Base-by-base conservation (phyloP, 2,329 filamentous ascomycete species). In the Diaporthe aspalathi region DNA sequence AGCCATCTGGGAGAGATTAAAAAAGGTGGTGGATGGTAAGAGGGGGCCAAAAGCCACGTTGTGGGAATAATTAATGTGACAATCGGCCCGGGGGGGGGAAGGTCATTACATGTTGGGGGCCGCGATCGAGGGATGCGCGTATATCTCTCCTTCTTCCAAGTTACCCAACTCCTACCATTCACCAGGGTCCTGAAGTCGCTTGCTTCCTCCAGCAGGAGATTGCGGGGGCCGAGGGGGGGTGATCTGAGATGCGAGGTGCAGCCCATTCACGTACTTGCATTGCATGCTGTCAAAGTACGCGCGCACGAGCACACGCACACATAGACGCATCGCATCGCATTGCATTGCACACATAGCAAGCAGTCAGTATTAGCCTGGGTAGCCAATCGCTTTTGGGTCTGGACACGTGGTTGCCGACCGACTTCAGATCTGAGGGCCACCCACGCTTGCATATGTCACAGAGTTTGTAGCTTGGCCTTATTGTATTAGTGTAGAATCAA, bases 41-140 rank as follows among this genome's bases (percentile, higher is more conserved):
- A 35, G 60, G 60, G 60, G 60, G 60, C 60, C 60, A 65, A 65
- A 65, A 65, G 60, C 60, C 60, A 65, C 60, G 60, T 65, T 65
- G 60, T 65, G 60, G 45, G 45, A 65, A 65, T 65, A 38, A 38
- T 7, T 38, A 12, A 38, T 12, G 24, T 38, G 29, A 65, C 60
- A 65, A 63, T n/a, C n/a, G n/a, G n/a, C n/a, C n/a, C n/a, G n/a
- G 60, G 45, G 49, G 12, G 35, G 35, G 35, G 35, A 38, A 5
- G 12, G 2, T 9, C 32, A 35, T 35, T 35, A n/a, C 29, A 49
- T 22, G 14, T 50, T 49, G 60, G 60, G 60, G 60, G 60, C 43
- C 60, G 9, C 17, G 29, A n/a, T 38, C 17, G 43, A 38, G 45
- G 29, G n/a, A 8, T 12, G n/a, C 38, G 8, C 16, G 11, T 5